Evolutionary conservation across 345 rosid species (phyloP).

Genomic region (Populus euphratica): DNA sequence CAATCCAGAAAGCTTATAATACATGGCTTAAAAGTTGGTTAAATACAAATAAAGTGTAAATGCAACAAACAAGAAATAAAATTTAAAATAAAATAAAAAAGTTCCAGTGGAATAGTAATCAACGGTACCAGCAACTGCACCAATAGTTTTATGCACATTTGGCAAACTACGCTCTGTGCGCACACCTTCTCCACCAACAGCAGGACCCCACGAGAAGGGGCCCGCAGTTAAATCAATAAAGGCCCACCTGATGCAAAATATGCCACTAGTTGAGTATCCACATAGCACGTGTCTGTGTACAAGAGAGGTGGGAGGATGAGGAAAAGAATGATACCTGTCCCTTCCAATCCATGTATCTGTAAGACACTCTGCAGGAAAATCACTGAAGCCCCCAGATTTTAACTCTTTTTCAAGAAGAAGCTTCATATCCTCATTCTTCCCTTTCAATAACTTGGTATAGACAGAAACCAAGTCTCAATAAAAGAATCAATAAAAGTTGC

Average conservation of each 20-base stretch:
- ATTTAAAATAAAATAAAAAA: background rate
- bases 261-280: background rate
- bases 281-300: background rate
- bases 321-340: conserved; percentile 61
- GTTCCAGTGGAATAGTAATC: background rate
- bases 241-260: conserved; percentile 69
- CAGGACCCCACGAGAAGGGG: conserved; percentile 98
- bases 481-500: conserved; percentile 1
- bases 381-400: conserved; percentile 65
- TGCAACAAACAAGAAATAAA: too few relatives aligned
- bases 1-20: background rate
- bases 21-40: background rate
- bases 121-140: conserved; percentile 82
- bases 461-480: conserved; percentile 11
- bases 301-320: conserved; percentile 7
- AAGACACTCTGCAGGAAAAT: conserved; percentile 76
- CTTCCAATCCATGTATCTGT: conserved; percentile 96
- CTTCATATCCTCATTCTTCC: conserved; percentile 69
- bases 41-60: background rate
- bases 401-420: conserved; percentile 54
- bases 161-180: conserved; percentile 86
- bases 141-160: conserved; percentile 88
- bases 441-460: conserved; percentile 54
- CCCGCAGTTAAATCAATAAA: conserved; percentile 92
- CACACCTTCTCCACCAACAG: conserved; percentile 99